Base-by-base conservation (phyloP, 371 early-diverging fungal genomes). In the Modicella reniformis region DNA sequence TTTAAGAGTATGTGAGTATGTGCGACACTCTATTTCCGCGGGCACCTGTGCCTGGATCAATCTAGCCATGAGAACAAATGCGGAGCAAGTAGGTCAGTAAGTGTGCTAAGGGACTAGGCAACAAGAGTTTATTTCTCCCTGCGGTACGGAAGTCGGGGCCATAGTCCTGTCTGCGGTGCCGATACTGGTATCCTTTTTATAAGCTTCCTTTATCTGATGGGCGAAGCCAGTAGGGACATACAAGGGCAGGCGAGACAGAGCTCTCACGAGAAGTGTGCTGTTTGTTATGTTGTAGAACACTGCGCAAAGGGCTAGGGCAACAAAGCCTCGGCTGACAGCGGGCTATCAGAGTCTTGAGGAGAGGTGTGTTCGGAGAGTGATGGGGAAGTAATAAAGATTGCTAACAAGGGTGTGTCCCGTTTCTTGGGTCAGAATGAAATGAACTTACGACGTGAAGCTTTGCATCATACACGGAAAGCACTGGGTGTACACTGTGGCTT, bases 21-120 rank as follows among this genome's bases (percentile, higher is more conserved):
- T 30, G 33, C 21, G 5, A 10, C 10, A 50, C 9, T 23, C 37
- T 13, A 55, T n/a, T 55, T 51, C 26, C 62, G n/a, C 37, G 26
- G 54, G 28, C 50, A 17, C 58, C 41, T 60, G 54, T 33, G 23
- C 57, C 53, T 59, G 29, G 59, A 54, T 59, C 25, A 4, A 25
- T 48, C 56, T 41, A 47, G 34, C 29, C 47, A 41, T 23, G 21
- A 10, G 23, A 44, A 51, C 3, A 7, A 26, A 4, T 9, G 53
- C 15, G 32, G 53, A 29, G 26, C 6, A 23, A 26, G 26, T 6
- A 10, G 28, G 54, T 54, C 54, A 54, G 33, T 54, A 13, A 33
- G 23, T 9, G 37, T 37, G 37, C 8, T 8, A 37, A 12, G 8
- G 12, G 37, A 37, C 37, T 37, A 37, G 37, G 37, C 19, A 17